Conservation (phyloP, 805 yeast genomes). For the Sugiyamaella boreocaroliniensis region DNA sequence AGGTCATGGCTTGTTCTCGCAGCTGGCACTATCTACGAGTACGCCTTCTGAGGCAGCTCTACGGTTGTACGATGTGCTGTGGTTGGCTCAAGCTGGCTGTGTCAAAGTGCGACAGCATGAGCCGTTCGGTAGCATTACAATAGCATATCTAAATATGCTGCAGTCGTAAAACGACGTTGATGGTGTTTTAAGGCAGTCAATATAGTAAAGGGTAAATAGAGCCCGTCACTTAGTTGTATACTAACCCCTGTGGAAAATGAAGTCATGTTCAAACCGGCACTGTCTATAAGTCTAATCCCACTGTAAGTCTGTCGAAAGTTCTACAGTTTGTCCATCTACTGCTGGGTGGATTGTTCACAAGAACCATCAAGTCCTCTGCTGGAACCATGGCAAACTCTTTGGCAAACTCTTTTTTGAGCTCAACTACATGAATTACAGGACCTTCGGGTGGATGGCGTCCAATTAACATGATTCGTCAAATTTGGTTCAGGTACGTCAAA, state of each 20-base stretch:
- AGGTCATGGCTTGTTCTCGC: neutral
- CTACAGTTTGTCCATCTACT: too few species aligned
- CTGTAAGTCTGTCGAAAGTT: too few species aligned
- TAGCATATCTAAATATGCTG: neutral
- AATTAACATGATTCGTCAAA: neutral
- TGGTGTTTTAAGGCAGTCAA: too few species aligned
- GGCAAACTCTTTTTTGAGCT: neutral
- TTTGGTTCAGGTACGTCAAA: conserved; percentile 1
- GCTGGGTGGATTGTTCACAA: too few species aligned
- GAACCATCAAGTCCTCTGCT: neutral
- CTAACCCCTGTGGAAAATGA: too few species aligned
- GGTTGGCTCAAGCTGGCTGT: neutral
- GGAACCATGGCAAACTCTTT: neutral
- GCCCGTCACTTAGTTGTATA: too few species aligned
- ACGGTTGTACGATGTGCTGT: neutral
- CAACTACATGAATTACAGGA: neutral
- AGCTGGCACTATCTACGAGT: neutral
- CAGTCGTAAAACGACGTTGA: neutral
- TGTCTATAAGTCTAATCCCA: too few species aligned
- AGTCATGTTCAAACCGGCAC: too few species aligned
- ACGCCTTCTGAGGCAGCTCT: neutral
- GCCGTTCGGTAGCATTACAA: neutral
- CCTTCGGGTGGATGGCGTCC: neutral
- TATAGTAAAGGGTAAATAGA: too few species aligned
- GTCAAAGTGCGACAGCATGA: neutral